Conservation (phyloP, 768 basidiomycete genomes). For the Rhodotorula sphaerocarpa region DNA sequence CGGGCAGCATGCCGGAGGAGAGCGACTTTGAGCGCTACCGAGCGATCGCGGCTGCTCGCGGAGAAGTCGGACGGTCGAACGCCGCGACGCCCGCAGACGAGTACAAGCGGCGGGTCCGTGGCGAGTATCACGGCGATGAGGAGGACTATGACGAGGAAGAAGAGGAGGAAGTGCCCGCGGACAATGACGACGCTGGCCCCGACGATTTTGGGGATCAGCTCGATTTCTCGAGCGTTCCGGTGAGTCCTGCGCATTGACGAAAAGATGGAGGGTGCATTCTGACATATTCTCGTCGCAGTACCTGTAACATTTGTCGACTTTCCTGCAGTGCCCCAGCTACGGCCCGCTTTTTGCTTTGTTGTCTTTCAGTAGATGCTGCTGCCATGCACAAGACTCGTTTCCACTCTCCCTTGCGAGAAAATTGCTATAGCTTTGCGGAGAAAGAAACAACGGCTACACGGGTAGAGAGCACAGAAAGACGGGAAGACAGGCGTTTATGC, state of each 20-base stretch:
- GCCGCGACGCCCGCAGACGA: conserved; percentile 20
- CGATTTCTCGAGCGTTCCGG: conserved; percentile 48
- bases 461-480: too few species aligned
- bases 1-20: conserved; percentile 71
- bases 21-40: conserved; percentile 33
- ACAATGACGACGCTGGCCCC: conserved; percentile 39
- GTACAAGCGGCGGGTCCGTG: conserved; percentile 24
- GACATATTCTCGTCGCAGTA: neutral
- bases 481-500: too few species aligned
- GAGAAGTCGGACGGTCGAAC: neutral
- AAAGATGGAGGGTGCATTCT: too few species aligned
- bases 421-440: too few species aligned
- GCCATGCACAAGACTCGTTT: too few species aligned
- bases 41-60: neutral
- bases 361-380: too few species aligned
- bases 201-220: conserved; percentile 71
- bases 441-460: too few species aligned
- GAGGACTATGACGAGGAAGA: conserved; percentile 40
- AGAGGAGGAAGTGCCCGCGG: too few species aligned
- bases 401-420: too few species aligned
- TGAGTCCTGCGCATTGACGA: neutral
- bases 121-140: conserved; percentile 15
- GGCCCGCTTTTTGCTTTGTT: neutral
- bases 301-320: neutral
- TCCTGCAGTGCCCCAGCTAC: too few species aligned